Conservation (phyloP, 2,329 filamentous ascomycete species). For the Aureobasidium sp. region DNA sequence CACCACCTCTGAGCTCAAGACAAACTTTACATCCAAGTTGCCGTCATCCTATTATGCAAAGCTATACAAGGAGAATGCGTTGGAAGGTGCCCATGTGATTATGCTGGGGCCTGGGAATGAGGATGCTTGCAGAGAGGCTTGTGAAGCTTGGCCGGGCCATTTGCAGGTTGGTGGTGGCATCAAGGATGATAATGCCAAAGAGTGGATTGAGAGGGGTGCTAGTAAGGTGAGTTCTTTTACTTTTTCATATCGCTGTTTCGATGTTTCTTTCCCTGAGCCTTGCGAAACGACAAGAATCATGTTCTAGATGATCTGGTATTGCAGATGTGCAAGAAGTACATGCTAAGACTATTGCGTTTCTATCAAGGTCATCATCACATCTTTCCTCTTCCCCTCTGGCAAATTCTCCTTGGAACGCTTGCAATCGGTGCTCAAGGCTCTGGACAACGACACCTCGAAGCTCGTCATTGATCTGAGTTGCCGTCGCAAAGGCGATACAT, state of each 20-base stretch:
- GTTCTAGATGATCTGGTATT: not conserved
- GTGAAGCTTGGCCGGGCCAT: conserved; percentile 67
- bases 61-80: conserved; percentile 66
- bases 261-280: no score
- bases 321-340: not conserved
- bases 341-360: not conserved
- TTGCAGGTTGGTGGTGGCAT: conserved; percentile 95
- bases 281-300: not conserved
- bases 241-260: no score
- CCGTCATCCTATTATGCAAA: conserved; percentile 72
- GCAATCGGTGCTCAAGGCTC: conserved; percentile 60
- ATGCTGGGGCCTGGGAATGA: conserved; percentile 90
- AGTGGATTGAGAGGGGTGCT: conserved; percentile 83
- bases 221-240: conserved; percentile 58
- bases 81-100: conserved; percentile 84
- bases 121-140: conserved; percentile 66
- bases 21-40: conserved; percentile 83
- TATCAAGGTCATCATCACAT: conserved; percentile 84
- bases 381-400: conserved; percentile 80
- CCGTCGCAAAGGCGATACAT: conserved; percentile 63
- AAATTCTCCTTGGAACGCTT: conserved; percentile 72
- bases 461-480: conserved; percentile 95
- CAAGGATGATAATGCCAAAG: conserved; percentile 69
- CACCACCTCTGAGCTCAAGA: conserved; percentile 54
- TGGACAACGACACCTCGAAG: conserved; percentile 67